Evolutionary conservation across 2,329 filamentous ascomycete genomes (phyloP).

Genomic region (Arthrobotrys pseudoclavata): DNA sequence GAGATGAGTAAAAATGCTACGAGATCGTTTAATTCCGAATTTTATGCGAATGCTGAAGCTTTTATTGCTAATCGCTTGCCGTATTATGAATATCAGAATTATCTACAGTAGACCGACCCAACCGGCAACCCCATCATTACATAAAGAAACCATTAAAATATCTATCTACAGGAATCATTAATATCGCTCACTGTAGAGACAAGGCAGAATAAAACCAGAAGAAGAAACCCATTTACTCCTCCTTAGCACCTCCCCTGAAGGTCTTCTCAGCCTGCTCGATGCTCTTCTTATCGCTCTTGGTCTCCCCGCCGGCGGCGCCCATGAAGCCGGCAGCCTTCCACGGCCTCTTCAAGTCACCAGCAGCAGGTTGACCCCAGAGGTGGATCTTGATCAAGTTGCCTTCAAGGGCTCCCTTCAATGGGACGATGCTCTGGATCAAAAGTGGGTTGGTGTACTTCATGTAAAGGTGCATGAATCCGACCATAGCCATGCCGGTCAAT

Average conservation of each 20-base stretch:
- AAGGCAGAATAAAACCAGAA: not conserved
- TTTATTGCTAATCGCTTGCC: conserved; percentile 24
- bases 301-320: conserved; percentile 75
- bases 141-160: conserved; percentile 26
- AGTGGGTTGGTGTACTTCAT: conserved; percentile 99
- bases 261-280: conserved; percentile 84
- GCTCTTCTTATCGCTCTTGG: conserved; percentile 92
- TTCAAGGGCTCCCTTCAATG: conserved; percentile 94
- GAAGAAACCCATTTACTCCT: conserved; percentile 71
- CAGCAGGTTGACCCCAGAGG: conserved; percentile 85
- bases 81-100: not conserved
- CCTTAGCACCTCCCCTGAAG: conserved; percentile 78
- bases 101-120: conserved; percentile 37
- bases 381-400: conserved; percentile 97
- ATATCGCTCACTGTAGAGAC: conserved; percentile 6
- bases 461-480: conserved; percentile 98
- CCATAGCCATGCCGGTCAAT: conserved; percentile 97
- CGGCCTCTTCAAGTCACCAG: conserved; percentile 91
- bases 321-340: conserved; percentile 91
- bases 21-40: not conserved
- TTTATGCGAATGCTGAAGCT: not conserved
- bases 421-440: conserved; percentile 98
- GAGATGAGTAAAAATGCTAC: not conserved
- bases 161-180: conserved; percentile 10
- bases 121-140: conserved; percentile 30